A percentile compares a stretch with the other conserved stretches of the same genome.
Evolutionary conservation across 345 rosid genomes (phyloP).

Genomic region (Syzygium grande): DNA sequence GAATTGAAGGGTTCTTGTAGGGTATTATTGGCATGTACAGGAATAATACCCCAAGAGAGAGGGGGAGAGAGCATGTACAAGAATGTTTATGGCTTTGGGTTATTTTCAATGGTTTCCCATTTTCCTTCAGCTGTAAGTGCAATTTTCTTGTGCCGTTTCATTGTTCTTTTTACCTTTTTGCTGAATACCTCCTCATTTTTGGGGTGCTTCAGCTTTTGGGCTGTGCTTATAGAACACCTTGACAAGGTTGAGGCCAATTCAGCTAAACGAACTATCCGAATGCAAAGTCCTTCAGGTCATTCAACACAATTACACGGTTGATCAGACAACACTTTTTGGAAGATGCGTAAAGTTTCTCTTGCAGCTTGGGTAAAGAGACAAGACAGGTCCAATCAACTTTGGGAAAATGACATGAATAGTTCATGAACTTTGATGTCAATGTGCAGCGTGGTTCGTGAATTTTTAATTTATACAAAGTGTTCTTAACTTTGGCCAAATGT

Average conservation of each 20-base stretch:
- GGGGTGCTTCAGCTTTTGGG: neutral
- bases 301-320: neutral
- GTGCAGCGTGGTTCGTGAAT: too few species aligned
- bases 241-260: neutral
- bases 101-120: neutral
- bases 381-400: neutral
- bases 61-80: neutral
- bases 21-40: neutral
- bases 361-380: neutral
- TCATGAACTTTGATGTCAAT: too few species aligned
- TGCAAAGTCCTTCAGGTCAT: neutral
- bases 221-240: neutral
- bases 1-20: constrained; percentile 78
- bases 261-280: neutral
- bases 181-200: neutral
- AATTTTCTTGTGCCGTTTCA: neutral
- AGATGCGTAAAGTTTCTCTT: neutral
- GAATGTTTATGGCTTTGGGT: neutral
- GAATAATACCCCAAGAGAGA: neutral
- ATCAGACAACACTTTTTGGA: too few species aligned
- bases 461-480: too few species aligned
- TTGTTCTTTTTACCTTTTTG: neutral
- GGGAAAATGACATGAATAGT: too few species aligned
- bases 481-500: too few species aligned
- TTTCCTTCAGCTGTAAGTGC: neutral